Evolutionary conservation across 225 moss, liverwort and hornwort genomes (phyloP).

Genomic region (Asterella californica): DNA sequence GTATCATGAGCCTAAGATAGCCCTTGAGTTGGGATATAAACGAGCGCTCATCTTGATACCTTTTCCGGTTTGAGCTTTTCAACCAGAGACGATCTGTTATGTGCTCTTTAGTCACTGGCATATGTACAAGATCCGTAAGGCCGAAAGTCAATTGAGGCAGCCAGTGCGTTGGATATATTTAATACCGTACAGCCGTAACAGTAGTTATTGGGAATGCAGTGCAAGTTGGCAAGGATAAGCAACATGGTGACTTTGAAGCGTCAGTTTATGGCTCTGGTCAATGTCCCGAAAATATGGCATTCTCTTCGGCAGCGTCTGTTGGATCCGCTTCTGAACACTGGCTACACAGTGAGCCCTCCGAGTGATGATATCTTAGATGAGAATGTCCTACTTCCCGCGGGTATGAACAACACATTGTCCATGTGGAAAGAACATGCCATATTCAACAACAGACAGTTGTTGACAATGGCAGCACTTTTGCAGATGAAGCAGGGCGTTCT

Average conservation of each 20-base stretch:
- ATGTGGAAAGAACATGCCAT: constrained; percentile 55
- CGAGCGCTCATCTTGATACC: no score
- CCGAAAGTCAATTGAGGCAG: neutral
- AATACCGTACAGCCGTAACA: neutral
- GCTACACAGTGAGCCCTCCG: constrained; percentile 36
- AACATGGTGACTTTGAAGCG: constrained; percentile 77
- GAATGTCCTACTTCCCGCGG: constrained; percentile 27
- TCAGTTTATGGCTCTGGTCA: constrained; percentile 64
- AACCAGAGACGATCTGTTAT: neutral
- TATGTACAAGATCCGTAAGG: neutral
- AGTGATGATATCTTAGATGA: constrained; percentile 36
- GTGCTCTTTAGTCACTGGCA: neutral
- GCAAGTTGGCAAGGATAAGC: constrained; percentile 57
- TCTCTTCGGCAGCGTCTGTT: constrained; percentile 73
- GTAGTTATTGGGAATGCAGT: constrained; percentile 44
- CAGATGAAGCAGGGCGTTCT: constrained; percentile 70
- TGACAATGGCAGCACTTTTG: constrained; percentile 53
- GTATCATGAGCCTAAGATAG: no score
- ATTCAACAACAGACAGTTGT: constrained; percentile 65
- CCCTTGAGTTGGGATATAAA: no score
- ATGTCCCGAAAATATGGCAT: constrained; percentile 48
- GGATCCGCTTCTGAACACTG: constrained; percentile 51
- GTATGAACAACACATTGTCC: constrained; percentile 35
- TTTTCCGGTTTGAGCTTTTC: neutral
- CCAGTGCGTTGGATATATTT: neutral